Conservation (phyloP, 2,329 filamentous ascomycete genomes). For the Ascochyta koolunga region DNA sequence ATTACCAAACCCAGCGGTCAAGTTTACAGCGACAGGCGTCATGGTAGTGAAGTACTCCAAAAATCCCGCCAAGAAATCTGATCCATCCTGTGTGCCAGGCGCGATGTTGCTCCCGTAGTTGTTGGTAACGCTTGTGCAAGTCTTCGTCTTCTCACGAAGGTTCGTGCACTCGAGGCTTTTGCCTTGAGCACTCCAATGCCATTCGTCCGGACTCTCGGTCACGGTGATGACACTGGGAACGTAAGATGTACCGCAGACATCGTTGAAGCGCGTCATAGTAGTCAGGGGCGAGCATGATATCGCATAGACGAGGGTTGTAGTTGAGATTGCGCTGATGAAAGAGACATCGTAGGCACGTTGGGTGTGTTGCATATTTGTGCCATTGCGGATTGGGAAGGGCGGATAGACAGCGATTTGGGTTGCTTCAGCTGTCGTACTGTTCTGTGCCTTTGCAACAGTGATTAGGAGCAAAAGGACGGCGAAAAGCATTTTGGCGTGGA, state of each 20-base stretch:
- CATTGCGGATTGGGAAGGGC: constrained; percentile 17
- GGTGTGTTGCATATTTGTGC: constrained; percentile 13
- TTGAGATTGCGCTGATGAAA: constrained; percentile 13
- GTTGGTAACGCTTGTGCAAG: constrained; percentile 8
- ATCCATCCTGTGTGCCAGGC: constrained; percentile 1
- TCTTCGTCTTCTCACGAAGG: constrained; percentile 12
- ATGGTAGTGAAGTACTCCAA: constrained; percentile 15
- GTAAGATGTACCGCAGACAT: constrained; percentile 8
- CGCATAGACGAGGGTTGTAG: constrained; percentile 14
- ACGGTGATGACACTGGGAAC: constrained; percentile 13
- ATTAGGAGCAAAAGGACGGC: not conserved
- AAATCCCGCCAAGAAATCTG: constrained; percentile 1
- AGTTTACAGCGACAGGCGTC: constrained; percentile 10
- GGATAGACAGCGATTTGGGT: constrained; percentile 14
- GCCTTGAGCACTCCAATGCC: constrained; percentile 11
- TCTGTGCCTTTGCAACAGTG: constrained; percentile 3
- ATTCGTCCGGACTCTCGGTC: constrained; percentile 14
- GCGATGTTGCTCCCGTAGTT: constrained; percentile 1
- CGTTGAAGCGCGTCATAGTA: constrained; percentile 14
- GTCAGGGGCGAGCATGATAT: constrained; percentile 11
- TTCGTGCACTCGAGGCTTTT: constrained; percentile 8
- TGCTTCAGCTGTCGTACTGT: not conserved
- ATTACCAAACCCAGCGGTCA: constrained; percentile 13
- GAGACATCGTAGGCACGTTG: constrained; percentile 19
- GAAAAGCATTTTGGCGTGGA: constrained; percentile 3